These are phyloP conservation scores for Lactarius tabidus DNA, from an alignment of 768 basidiomycete species.

Conservation along the genomic window DNA sequence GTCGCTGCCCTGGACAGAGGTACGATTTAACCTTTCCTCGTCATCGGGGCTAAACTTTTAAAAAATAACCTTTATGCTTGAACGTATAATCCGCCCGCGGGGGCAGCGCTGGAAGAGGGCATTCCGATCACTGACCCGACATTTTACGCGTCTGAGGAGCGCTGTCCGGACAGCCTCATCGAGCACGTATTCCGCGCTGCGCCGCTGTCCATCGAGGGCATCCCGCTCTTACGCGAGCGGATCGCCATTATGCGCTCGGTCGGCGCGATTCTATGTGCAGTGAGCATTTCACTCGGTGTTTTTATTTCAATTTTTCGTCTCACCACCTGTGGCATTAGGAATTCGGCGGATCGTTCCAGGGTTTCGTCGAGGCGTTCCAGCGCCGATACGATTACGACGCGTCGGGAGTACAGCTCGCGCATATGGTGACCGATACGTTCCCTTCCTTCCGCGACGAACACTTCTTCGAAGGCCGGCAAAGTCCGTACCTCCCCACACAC, in stretches of 20 bases:
- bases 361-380: constrained; percentile 24
- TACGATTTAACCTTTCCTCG: constrained; percentile 30
- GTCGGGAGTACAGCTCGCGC: constrained; percentile 24
- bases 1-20: constrained; percentile 82
- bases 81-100: too few species aligned
- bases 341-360: constrained; percentile 23
- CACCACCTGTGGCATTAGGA: constrained; percentile 1
- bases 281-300: constrained; percentile 34
- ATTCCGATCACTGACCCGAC: constrained; percentile 75
- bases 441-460: constrained; percentile 27
- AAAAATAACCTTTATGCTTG: not conserved
- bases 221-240: constrained; percentile 69
- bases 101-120: constrained; percentile 69
- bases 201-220: constrained; percentile 50
- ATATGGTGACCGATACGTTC: constrained; percentile 27
- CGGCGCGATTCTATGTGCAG: constrained; percentile 65
- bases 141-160: constrained; percentile 68
- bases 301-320: not conserved
- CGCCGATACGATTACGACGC: constrained; percentile 15
- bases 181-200: constrained; percentile 65
- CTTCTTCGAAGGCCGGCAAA: constrained; percentile 38
- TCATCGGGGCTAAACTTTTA: not conserved
- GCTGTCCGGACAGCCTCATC: constrained; percentile 69
- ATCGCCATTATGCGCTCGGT: constrained; percentile 76
- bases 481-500: constrained; percentile 36